Evolutionary conservation across 2,329 filamentous ascomycete genomes (phyloP).

Genomic region (Pochonia chlamydosporia): DNA sequence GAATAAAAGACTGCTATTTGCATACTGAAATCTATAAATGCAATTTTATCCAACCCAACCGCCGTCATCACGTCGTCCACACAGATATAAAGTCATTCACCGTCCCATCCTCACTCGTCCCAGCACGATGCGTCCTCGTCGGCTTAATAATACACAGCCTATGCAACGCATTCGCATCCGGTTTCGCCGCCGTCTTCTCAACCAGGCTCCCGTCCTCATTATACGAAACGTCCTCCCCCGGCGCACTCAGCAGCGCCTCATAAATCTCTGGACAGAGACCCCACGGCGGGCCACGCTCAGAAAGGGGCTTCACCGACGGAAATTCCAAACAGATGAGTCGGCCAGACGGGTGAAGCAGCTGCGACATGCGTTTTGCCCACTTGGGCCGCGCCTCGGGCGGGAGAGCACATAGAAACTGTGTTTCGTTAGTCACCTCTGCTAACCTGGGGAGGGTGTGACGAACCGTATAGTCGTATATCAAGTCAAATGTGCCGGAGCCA

Average conservation of each 20-base stretch:
- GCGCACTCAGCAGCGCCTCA: slow-evolving; percentile 61
- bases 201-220: slow-evolving; percentile 37
- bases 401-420: slow-evolving; percentile 57
- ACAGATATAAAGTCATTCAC: slow-evolving; percentile 49
- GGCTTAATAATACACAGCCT: slow-evolving; percentile 46
- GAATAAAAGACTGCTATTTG: too few species aligned
- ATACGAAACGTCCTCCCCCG: slow-evolving; percentile 63
- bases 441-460: slow-evolving; percentile 14
- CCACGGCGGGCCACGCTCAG: slow-evolving; percentile 66
- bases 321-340: slow-evolving; percentile 67
- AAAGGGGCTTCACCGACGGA: slow-evolving; percentile 64
- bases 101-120: slow-evolving; percentile 37
- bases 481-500: slow-evolving; percentile 52
- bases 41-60: slow-evolving; percentile 9
- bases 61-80: slow-evolving; percentile 34
- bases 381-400: slow-evolving; percentile 44
- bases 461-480: slow-evolving; percentile 61
- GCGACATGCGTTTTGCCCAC: slow-evolving; percentile 48
- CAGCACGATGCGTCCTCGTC: slow-evolving; percentile 40
- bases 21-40: too few species aligned
- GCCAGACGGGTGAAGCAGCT: slow-evolving; percentile 43
- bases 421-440: background rate
- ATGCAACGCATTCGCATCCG: slow-evolving; percentile 29
- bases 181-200: slow-evolving; percentile 30
- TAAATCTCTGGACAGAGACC: slow-evolving; percentile 65